Conservation (phyloP, 2,329 filamentous ascomycete genomes). For the Dothiorella sarmentorum region DNA sequence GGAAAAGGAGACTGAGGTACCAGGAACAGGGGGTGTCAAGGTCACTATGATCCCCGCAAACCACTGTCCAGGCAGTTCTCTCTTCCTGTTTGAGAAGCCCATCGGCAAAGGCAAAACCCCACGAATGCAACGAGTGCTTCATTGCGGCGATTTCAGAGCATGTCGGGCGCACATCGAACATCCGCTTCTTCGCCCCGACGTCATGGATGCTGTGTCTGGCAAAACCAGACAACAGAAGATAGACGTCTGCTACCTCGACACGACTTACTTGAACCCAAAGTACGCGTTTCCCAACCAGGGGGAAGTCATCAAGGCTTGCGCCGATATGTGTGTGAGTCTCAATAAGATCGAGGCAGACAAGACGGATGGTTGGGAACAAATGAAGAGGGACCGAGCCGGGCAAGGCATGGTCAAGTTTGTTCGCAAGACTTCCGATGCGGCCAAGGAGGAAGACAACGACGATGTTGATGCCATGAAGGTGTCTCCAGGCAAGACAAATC, state of each 20-base stretch:
- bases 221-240: constrained; percentile 78
- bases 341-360: constrained; percentile 62
- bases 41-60: constrained; percentile 97
- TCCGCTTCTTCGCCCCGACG: constrained; percentile 73
- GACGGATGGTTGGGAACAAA: constrained; percentile 54
- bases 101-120: constrained; percentile 58
- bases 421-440: constrained; percentile 41
- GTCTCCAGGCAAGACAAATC: constrained; percentile 34
- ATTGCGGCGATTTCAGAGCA: constrained; percentile 94
- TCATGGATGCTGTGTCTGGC: constrained; percentile 66
- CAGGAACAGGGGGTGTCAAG: constrained; percentile 73
- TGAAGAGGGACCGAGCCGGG: constrained; percentile 53
- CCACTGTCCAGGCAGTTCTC: constrained; percentile 89
- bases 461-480: constrained; percentile 32
- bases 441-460: constrained; percentile 21
- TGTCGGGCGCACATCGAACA: constrained; percentile 81
- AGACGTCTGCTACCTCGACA: constrained; percentile 94
- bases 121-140: constrained; percentile 74
- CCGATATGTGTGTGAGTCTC: constrained; percentile 78
- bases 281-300: constrained; percentile 90
- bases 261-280: constrained; percentile 91
- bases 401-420: constrained; percentile 63
- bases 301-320: constrained; percentile 82
- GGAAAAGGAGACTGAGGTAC: constrained; percentile 73
- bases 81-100: constrained; percentile 87